Evolutionary conservation across 1,139 yeast species (phyloP).

Genomic region (Taphrina flavorubra): DNA sequence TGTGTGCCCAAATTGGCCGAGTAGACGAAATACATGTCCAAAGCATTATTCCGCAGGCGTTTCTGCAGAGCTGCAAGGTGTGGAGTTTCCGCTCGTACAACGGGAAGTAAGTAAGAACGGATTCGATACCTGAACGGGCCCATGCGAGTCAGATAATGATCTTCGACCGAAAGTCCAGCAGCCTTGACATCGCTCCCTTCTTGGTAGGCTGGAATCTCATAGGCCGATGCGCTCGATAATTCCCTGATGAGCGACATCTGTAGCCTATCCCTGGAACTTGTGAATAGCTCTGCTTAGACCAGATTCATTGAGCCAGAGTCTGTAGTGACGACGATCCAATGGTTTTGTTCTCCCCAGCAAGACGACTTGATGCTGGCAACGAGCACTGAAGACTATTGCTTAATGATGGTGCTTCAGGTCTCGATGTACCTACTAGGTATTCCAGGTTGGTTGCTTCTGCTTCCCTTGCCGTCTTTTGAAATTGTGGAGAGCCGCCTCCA

Average conservation of each 20-base stretch:
- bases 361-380: too few species aligned
- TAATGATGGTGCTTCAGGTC: too few species aligned
- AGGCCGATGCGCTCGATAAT: slow-evolving; percentile 25
- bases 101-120: slow-evolving; percentile 64
- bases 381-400: too few species aligned
- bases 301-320: too few species aligned
- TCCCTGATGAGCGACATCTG: slow-evolving; percentile 36
- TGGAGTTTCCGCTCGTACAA: slow-evolving; percentile 71
- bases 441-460: background rate
- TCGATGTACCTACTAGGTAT: too few species aligned
- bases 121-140: slow-evolving; percentile 64
- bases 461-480: background rate
- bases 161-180: slow-evolving; percentile 46
- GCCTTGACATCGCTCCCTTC: slow-evolving; percentile 44
- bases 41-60: slow-evolving; percentile 45
- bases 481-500: slow-evolving; percentile 12
- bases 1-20: slow-evolving; percentile 92
- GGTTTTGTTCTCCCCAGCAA: too few species aligned
- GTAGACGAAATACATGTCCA: slow-evolving; percentile 82
- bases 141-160: slow-evolving; percentile 53
- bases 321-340: too few species aligned
- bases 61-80: slow-evolving; percentile 64
- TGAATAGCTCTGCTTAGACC: too few species aligned
- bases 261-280: background rate
- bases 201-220: slow-evolving; percentile 34